Conservation (phyloP, 75 land plant genomes). For the Chamaecyparis obtusa region DNA sequence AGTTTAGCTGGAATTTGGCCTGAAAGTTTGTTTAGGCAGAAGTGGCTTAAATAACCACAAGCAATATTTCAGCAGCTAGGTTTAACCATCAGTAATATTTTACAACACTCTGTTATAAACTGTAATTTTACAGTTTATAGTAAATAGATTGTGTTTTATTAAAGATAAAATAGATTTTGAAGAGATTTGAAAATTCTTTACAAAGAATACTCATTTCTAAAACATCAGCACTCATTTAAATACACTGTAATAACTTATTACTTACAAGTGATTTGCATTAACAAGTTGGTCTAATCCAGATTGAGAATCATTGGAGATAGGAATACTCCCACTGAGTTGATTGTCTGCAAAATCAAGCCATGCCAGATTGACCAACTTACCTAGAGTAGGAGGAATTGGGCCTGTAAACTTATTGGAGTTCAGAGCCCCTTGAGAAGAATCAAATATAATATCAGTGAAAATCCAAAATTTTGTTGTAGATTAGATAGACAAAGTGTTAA, state of each 20-base stretch:
- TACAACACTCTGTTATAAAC: no score
- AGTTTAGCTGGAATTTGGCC: constrained; percentile 60
- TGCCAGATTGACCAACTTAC: constrained; percentile 37
- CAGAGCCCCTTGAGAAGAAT: constrained; percentile 19
- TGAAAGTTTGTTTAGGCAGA: constrained; percentile 50
- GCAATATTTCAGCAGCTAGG: background rate
- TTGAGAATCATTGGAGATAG: constrained; percentile 35
- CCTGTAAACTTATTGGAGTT: constrained; percentile 62
- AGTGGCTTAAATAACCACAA: constrained; percentile 38
- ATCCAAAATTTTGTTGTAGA: background rate
- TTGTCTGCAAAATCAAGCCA: constrained; percentile 80
- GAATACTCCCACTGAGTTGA: constrained; percentile 47
- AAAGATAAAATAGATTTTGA: no score
- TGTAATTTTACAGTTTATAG: no score
- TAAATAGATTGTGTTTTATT: no score
- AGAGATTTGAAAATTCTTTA: no score
- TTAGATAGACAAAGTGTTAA: background rate
- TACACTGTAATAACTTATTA: background rate
- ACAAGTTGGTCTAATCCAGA: constrained; percentile 59
- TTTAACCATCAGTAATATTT: no score
- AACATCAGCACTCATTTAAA: background rate
- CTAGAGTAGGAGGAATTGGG: constrained; percentile 57
- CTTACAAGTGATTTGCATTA: constrained; percentile 63
- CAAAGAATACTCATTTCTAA: background rate
- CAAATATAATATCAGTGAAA: background rate